Evolutionary conservation across 352 stramenopile species (phyloP).

Genomic region (Thalassiosira mediterranea): DNA sequence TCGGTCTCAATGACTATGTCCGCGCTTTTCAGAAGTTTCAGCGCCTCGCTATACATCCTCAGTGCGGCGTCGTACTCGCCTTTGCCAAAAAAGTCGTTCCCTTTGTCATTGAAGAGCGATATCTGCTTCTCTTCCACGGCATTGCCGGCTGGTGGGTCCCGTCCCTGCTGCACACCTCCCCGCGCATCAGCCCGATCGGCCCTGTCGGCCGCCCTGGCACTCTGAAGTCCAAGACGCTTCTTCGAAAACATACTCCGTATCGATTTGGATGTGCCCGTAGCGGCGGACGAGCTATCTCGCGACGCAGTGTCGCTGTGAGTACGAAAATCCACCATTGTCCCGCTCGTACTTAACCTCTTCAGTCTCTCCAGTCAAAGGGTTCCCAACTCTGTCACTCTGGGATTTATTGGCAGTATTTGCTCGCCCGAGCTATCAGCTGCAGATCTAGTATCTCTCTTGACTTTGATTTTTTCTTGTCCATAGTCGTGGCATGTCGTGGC

Average conservation of each 20-base stretch:
- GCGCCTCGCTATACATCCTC: constrained; percentile 58
- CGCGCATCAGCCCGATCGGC: neutral
- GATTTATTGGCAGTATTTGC: too few relatives aligned
- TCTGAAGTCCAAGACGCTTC: neutral
- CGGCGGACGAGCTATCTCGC: neutral
- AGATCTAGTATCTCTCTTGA: too few relatives aligned
- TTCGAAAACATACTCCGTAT: neutral
- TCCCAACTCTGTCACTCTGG: too few relatives aligned
- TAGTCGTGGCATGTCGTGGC: too few relatives aligned
- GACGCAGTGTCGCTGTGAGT: too few relatives aligned
- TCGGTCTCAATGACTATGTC: constrained; percentile 31
- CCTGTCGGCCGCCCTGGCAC: neutral
- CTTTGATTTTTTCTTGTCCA: too few relatives aligned
- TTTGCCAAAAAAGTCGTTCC: constrained; percentile 55
- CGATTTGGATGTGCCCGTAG: neutral
- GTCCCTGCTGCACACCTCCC: neutral
- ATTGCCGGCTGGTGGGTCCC: constrained; percentile 5
- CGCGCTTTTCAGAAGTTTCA: constrained; percentile 50
- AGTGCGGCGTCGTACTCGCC: constrained; percentile 53
- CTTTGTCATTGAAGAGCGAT: constrained; percentile 53
- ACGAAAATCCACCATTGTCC: too few relatives aligned
- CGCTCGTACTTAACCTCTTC: too few relatives aligned
- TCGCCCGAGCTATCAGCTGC: too few relatives aligned
- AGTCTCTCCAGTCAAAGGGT: too few relatives aligned
- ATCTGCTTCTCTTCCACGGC: constrained; percentile 44